phyloP scores from a whole-genome alignment of 352 stramenopile species.

The Thalassiosira gravida region DNA sequence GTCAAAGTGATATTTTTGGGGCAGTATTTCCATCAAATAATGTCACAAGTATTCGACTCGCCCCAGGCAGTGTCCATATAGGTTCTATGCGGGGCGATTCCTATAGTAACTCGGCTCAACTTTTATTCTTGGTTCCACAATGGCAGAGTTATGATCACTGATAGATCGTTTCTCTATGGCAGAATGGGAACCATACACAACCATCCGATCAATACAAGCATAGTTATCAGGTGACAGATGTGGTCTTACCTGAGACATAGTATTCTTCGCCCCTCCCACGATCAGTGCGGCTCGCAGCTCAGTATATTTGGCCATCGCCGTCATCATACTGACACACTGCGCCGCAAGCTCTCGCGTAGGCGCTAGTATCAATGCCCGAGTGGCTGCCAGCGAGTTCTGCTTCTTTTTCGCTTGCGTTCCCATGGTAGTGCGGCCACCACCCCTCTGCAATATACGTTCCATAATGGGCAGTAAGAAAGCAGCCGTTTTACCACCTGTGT shows the following conservation, averaged over 20 bases:
- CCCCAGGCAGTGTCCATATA: conserved; percentile 37
- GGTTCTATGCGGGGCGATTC: conserved; percentile 53
- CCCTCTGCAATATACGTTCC: conserved; percentile 94
- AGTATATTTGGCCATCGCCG: conserved; percentile 93
- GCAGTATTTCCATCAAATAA: no score
- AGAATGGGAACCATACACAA: conserved; percentile 51
- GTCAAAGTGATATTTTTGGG: no score
- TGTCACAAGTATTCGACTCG: conserved; percentile 66
- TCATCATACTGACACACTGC: conserved; percentile 92
- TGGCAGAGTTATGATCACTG: conserved; percentile 60
- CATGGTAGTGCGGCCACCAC: conserved; percentile 51
- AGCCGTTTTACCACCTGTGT: conserved; percentile 97
- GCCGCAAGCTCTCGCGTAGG: conserved; percentile 96
- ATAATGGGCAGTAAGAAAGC: conserved; percentile 97
- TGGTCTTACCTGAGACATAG: conserved; percentile 56
- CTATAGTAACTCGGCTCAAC: conserved; percentile 63
- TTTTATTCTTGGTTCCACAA: conserved; percentile 60
- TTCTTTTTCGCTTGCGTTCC: conserved; percentile 59
- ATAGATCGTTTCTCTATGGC: conserved; percentile 63
- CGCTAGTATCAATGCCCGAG: conserved; percentile 94
- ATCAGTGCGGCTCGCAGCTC: conserved; percentile 92
- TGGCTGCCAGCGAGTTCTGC: conserved; percentile 85
- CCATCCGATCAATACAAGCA: neutral
- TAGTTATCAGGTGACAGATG: neutral
- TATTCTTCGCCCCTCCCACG: conserved; percentile 90